Evolutionary conservation across 2,329 filamentous ascomycete species (phyloP).

Genomic region (Calonectria ilicicola): DNA sequence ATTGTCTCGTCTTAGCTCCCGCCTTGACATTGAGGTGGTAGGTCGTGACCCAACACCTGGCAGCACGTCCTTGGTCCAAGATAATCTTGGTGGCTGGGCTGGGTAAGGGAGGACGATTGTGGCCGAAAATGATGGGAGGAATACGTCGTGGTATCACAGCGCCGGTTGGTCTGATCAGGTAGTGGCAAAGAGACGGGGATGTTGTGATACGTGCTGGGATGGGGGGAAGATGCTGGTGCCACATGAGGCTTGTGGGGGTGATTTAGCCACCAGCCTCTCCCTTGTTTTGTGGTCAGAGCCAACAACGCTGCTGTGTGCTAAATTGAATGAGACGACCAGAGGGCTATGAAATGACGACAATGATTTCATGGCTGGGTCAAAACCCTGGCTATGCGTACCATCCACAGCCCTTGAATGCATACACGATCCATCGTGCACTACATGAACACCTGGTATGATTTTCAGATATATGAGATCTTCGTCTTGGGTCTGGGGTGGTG

Average conservation of each 20-base stretch:
- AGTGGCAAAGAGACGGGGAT: conserved; percentile 6
- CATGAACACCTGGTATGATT: conserved; percentile 20
- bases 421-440: conserved; percentile 16
- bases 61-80: conserved; percentile 7
- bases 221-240: neutral
- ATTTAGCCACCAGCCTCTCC: conserved; percentile 12
- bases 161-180: conserved; percentile 14
- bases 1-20: conserved; percentile 25
- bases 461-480: conserved; percentile 14
- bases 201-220: conserved; percentile 7
- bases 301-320: neutral
- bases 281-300: neutral
- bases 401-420: conserved; percentile 9
- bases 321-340: neutral
- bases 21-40: conserved; percentile 21
- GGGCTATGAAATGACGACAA: neutral
- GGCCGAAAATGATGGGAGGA: conserved; percentile 15
- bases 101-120: conserved; percentile 8
- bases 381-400: conserved; percentile 1
- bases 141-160: conserved; percentile 7
- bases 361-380: neutral
- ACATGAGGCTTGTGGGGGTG: conserved; percentile 1
- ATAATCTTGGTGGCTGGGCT: conserved; percentile 29
- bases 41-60: conserved; percentile 6
- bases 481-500: neutral